Percentiles rank a stretch among this genome's conserved stretches.
Evolutionary conservation across 192 early-diverging fungal species (phyloP).

Genomic region (Dissophora globulifera): DNA sequence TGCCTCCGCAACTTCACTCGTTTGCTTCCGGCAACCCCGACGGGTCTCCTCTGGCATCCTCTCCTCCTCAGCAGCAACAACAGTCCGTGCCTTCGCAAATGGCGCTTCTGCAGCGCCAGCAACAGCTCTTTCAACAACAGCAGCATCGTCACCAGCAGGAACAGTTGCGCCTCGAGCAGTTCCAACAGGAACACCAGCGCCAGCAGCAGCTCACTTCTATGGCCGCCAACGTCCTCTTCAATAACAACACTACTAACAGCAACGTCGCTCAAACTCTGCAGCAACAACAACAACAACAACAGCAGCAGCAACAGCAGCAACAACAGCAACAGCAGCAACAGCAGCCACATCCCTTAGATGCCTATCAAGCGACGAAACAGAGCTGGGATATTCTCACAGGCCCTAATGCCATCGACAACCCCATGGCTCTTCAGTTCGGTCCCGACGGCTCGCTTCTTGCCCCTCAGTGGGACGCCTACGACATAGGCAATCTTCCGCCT

Average conservation of each 20-base stretch:
- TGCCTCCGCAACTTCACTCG: conserved; percentile 19
- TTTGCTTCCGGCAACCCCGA: neutral
- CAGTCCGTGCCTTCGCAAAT: neutral
- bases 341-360: conserved; percentile 19
- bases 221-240: conserved; percentile 14
- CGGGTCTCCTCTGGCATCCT: conserved; percentile 2
- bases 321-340: conserved; percentile 11
- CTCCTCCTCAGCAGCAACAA: conserved; percentile 30
- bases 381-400: conserved; percentile 48
- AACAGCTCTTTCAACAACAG: conserved; percentile 11
- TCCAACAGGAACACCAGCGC: conserved; percentile 11
- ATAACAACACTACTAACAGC: neutral
- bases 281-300: conserved; percentile 13
- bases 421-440: conserved; percentile 37
- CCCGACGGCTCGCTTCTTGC: conserved; percentile 30
- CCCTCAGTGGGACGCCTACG: conserved; percentile 33
- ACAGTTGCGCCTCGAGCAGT: conserved; percentile 6
- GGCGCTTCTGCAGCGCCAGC: conserved; percentile 11
- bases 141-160: conserved; percentile 8
- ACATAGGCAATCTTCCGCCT: conserved; percentile 43
- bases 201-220: conserved; percentile 11
- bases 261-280: too few species aligned
- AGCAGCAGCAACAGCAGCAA: conserved; percentile 11
- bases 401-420: conserved; percentile 42
- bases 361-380: conserved; percentile 20